Percentiles rank a stretch among this genome's conserved stretches.
Conservation (phyloP, 2,329 filamentous ascomycete species). For the Diaporthe helianthi region DNA sequence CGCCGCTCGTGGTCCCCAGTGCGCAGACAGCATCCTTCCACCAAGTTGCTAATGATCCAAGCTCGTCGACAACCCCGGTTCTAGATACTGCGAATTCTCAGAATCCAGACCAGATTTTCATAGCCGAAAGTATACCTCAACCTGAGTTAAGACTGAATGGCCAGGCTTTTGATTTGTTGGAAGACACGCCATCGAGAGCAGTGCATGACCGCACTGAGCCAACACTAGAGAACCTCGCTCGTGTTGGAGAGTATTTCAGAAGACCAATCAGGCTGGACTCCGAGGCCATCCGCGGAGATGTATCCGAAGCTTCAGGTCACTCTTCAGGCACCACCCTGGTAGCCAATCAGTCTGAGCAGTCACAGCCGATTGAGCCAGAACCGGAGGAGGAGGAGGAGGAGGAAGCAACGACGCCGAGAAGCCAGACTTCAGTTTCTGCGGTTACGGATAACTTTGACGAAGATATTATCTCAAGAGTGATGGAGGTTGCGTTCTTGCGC, state of each 20-base stretch:
- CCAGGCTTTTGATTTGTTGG: background rate
- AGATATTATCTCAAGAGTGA: background rate
- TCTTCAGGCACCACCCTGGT: background rate
- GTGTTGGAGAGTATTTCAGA: conserved; percentile 1
- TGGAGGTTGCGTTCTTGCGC: background rate
- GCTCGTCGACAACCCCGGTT: background rate
- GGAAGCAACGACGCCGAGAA: too few relatives aligned
- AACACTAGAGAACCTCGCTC: conserved; percentile 11
- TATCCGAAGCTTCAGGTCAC: conserved; percentile 3
- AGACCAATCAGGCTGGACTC: background rate
- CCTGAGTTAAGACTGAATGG: background rate
- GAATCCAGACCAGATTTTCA: background rate
- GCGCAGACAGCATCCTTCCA: background rate
- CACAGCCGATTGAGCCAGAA: background rate
- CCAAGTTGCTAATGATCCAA: background rate
- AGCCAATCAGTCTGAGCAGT: background rate
- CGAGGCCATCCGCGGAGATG: background rate
- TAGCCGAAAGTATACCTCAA: background rate
- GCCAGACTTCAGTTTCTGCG: background rate
- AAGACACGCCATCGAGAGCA: background rate
- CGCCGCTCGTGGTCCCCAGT: background rate
- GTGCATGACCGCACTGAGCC: background rate
- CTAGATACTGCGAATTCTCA: too few relatives aligned
- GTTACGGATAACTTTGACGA: background rate
- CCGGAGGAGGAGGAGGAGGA: background rate